phyloP scores from a whole-genome alignment of 441 rosid species.

The Adansonia madagascariensis region DNA sequence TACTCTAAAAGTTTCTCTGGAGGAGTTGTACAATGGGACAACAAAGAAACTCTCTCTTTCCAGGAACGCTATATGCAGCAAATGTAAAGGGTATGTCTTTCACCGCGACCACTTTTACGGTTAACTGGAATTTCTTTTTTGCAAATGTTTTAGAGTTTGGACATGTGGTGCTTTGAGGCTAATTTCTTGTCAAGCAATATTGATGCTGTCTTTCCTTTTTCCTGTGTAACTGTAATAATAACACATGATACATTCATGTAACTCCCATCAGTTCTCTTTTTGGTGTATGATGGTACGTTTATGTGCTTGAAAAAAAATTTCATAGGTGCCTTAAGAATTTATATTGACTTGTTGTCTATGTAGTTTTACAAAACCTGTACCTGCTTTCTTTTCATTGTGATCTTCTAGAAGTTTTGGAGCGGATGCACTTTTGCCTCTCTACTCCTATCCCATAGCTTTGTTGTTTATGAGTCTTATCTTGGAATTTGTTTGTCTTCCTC shows the following conservation, averaged over 20 bases:
- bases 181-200: neutral
- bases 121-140: constrained; percentile 11
- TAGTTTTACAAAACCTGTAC: neutral
- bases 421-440: neutral
- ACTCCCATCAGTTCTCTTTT: neutral
- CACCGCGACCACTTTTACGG: neutral
- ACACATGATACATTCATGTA: neutral
- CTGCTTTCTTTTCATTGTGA: neutral
- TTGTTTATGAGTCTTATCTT: neutral
- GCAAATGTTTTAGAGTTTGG: neutral
- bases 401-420: neutral
- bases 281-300: neutral
- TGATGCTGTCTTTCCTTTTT: neutral
- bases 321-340: neutral
- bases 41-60: constrained; percentile 51
- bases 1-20: constrained; percentile 42
- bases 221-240: neutral
- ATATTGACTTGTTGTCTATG: neutral
- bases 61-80: constrained; percentile 42
- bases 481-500: neutral
- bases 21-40: constrained; percentile 51
- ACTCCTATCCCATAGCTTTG: neutral
- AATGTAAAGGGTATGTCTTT: constrained; percentile 48
- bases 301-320: neutral
- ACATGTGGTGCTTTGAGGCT: constrained; percentile 4